These are phyloP conservation scores for Lactifluus echinatus DNA, from an alignment of 768 basidiomycete genomes.

Conservation along the genomic window DNA sequence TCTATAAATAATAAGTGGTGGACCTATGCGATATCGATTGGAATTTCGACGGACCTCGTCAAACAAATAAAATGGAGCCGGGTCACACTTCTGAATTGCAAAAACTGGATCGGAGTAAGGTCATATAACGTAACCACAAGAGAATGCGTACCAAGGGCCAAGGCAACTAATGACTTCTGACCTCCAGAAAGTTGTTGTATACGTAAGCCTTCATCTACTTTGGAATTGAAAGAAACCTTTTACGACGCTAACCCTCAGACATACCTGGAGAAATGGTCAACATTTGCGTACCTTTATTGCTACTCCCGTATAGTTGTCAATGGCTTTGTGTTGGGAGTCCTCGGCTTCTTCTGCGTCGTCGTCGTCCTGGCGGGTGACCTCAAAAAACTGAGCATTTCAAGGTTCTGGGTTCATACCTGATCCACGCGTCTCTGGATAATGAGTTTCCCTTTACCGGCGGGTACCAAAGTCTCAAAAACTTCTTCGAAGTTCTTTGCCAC, in stretches of 20 bases:
- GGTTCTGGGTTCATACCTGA: constrained; percentile 39
- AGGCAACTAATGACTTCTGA: constrained; percentile 93
- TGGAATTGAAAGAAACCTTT: constrained; percentile 99
- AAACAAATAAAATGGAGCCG: constrained; percentile 98
- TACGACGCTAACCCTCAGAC: background rate
- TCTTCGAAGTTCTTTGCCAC: constrained; percentile 96
- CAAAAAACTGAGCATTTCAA: background rate
- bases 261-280: background rate
- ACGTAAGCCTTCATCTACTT: constrained; percentile 90
- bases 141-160: constrained; percentile 63
- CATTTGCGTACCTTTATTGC: constrained; percentile 73
- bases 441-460: constrained; percentile 81
- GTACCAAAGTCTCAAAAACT: constrained; percentile 93
- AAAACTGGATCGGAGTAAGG: constrained; percentile 53
- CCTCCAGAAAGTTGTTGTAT: constrained; percentile 97
- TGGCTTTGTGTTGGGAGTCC: constrained; percentile 60
- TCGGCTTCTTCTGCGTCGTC: constrained; percentile 65
- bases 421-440: constrained; percentile 91
- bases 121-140: background rate
- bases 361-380: constrained; percentile 44
- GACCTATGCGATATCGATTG: background rate
- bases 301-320: constrained; percentile 95
- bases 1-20: constrained; percentile 35
- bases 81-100: constrained; percentile 98
- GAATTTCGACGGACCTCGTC: constrained; percentile 58